Evolutionary conservation across 73 alveolate species (phyloP), one percentile per base, ranked within the genome.

Genomic region (Chromera velia): DNA sequence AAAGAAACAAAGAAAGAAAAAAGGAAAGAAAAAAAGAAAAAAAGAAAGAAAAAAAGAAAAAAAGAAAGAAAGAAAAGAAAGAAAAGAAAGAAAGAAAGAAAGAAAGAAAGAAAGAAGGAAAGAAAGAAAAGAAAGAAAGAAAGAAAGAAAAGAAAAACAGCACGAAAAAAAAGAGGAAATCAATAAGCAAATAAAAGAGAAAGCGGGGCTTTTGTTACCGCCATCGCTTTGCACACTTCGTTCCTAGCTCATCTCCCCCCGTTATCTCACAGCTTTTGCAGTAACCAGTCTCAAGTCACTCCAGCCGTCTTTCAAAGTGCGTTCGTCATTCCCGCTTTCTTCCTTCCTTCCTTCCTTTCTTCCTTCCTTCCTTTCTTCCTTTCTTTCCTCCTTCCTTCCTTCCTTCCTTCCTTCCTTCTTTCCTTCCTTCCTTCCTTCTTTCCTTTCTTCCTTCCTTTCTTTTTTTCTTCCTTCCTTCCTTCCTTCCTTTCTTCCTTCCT

Each of bases 401-500:
- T n/a, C 31, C 27, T 28, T 62, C 70, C 70, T n/a, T 19, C 70
- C 70, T 9, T 62, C 31, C 70, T 62, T 62, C 31, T 31, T 1
- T 62, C 70, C 70, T 62, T 62, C 70, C 70, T 1, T 62, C 70
- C 70, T 62, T 62, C 70, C 70, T 1, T 62, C 70, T 31, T 62
- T 62, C 31, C 70, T 1, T 62, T 31, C 70, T 1, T 62, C 70
- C 70, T 62, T 62, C 31, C 70, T 62, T 62, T 18, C 63, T 45
- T 62, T 31, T 31, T 62, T 62, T 31, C 70, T 62, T 62, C 70
- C 70, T 62, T 62, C 70, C 70, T 62, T 62, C 70, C 70, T 62
- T 62, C 70, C 70, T 62, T 62, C 70, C 70, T 62, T 62, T 31
- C 70, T 62, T n/a, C 70, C 70, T 62, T 62, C 70, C 70, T 62